Base-by-base conservation (phyloP, 2,329 filamentous ascomycete genomes). In the Pseudogymnoascus sp. region DNA sequence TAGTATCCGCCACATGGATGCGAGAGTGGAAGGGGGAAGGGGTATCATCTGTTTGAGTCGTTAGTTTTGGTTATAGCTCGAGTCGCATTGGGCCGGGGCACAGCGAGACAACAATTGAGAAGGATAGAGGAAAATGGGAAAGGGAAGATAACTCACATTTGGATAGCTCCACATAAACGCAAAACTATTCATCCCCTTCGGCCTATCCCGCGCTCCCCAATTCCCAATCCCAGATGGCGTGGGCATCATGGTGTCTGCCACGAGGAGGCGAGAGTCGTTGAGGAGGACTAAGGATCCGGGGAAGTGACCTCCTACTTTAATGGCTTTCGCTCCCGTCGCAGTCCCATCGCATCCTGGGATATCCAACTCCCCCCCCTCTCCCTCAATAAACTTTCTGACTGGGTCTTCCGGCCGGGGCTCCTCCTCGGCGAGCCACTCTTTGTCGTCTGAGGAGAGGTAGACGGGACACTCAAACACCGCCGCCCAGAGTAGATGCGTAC, bases 241-340 rank as follows among this genome's bases (percentile, higher is more conserved):
- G 22, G 85, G 88, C 65, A 90, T 79, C 57, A 94, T 79, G 2
- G 88, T 90, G 73, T 95, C 90, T 5, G 90, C 89, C 62, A 91
- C 80, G 62, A 93, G 79, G n/a, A 94, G 73, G 57, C 78, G 79
- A 1, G 74, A 73, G 16, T 80, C 78, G 72, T 82, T 89, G 22
- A 87, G 79, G 63, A 89, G 70, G 2, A 91, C 83, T 62, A 88
- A 74, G 65, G 85, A 89, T 0, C 90, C 90, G 0, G 87, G 86
- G 68, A 94, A 94, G 74, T 95, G 90, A 0, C 90, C 90, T 0
- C 89, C 89, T 0, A 87, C 78, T 71, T 90, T 90, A 59, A 93
- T 77, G 0, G 82, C 83, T 32, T 76, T 81, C 3, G 86, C 78
- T 0, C 81, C 84, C 0, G 77, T 76, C n/a, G n/a, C n/a, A n/a